phyloP scores from a whole-genome alignment of 2,329 filamentous ascomycete genomes.

The Colletotrichum cuscutae region DNA sequence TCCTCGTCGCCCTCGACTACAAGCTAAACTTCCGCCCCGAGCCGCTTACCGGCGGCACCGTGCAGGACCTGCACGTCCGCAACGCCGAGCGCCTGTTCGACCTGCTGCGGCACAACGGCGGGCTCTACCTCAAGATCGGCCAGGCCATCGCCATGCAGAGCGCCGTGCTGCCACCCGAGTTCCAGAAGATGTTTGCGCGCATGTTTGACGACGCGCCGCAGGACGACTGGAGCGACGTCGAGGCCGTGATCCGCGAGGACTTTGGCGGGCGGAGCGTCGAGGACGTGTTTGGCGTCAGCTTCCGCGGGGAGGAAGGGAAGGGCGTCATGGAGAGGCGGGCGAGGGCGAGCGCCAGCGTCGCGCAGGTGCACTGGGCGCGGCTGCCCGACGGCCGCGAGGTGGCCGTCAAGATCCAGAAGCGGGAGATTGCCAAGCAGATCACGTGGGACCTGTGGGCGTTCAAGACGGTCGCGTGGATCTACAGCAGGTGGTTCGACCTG shows the following conservation, averaged over 20 bases:
- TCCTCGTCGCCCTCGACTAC: slow-evolving; percentile 90
- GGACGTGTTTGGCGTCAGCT: slow-evolving; percentile 92
- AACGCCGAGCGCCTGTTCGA: slow-evolving; percentile 87
- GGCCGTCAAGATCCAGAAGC: slow-evolving; percentile 96
- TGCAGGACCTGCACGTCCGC: slow-evolving; percentile 82
- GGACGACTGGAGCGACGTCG: slow-evolving; percentile 86
- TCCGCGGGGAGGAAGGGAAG: slow-evolving; percentile 75
- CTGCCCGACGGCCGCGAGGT: slow-evolving; percentile 89
- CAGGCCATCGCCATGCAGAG: slow-evolving; percentile 99
- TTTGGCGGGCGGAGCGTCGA: slow-evolving; percentile 86
- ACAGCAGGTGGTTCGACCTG: slow-evolving; percentile 91
- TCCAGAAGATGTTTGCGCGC: slow-evolving; percentile 92
- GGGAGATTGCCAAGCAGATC: slow-evolving; percentile 90
- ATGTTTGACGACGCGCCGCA: slow-evolving; percentile 99
- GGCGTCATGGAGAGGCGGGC: slow-evolving; percentile 70
- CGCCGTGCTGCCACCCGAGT: slow-evolving; percentile 90
- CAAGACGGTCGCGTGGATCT: slow-evolving; percentile 85
- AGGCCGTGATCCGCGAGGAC: slow-evolving; percentile 86
- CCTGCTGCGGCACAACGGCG: slow-evolving; percentile 86
- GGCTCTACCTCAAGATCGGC: slow-evolving; percentile 95
- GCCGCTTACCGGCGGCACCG: slow-evolving; percentile 77
- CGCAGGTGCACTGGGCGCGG: slow-evolving; percentile 95
- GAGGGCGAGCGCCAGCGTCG: slow-evolving; percentile 87
- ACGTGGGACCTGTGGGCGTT: slow-evolving; percentile 97
- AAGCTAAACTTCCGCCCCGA: slow-evolving; percentile 93